Evolutionary conservation across 2,329 filamentous ascomycete genomes (phyloP).

Genomic region (Colletotrichum karsti): DNA sequence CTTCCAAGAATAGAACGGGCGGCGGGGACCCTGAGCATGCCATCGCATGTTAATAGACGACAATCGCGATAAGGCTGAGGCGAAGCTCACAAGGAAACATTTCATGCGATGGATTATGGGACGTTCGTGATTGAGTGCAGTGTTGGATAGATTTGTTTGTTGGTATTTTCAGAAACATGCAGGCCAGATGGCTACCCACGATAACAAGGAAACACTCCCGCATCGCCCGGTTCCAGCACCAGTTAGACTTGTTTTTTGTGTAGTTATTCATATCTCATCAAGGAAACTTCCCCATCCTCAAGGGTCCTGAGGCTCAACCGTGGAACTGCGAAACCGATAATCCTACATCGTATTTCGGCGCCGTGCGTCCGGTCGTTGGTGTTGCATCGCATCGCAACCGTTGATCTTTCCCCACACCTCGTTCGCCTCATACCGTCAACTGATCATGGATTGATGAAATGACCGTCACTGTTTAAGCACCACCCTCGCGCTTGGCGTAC

Average conservation of each 20-base stretch:
- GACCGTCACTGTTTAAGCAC: slow-evolving; percentile 51
- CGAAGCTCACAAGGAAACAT: neutral
- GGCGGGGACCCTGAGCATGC: neutral
- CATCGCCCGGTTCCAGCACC: neutral
- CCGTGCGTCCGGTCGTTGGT: neutral
- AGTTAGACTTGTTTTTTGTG: neutral
- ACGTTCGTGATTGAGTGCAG: neutral
- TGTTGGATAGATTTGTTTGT: neutral
- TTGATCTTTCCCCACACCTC: neutral
- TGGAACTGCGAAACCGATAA: neutral
- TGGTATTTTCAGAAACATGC: slow-evolving; percentile 5
- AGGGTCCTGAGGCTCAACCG: neutral
- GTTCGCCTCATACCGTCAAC: neutral
- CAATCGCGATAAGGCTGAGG: slow-evolving; percentile 14
- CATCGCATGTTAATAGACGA: neutral
- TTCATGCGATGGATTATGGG: neutral
- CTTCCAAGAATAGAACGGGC: slow-evolving; percentile 20
- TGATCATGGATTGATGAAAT: neutral
- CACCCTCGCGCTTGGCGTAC: slow-evolving; percentile 70
- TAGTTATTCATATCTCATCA: slow-evolving; percentile 10
- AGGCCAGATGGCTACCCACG: neutral
- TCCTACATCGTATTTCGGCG: slow-evolving; percentile 4
- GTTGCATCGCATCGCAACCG: neutral
- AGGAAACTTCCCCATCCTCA: neutral
- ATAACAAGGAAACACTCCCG: neutral